A percentile compares a stretch with the other conserved stretches of the same genome.
These are phyloP conservation scores for Aspergillus aculeatinus DNA, from an alignment of 2,329 filamentous ascomycete genomes.

Conservation along the genomic window DNA sequence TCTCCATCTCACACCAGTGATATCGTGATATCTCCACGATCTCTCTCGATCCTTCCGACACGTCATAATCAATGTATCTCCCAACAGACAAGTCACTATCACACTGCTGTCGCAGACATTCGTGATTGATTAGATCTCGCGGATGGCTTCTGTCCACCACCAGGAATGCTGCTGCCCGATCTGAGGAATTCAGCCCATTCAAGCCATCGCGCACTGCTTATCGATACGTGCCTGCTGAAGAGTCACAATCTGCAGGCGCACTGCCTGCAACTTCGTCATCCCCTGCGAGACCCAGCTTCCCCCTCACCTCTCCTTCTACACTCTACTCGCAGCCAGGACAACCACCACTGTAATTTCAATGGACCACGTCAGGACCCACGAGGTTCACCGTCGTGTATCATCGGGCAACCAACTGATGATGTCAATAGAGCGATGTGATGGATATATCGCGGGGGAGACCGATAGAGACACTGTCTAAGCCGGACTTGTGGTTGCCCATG, in stretches of 20 bases:
- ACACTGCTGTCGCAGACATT: not conserved
- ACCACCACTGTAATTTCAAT: not conserved
- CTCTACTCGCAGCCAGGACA: slow-evolving; percentile 1
- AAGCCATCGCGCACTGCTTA: slow-evolving; percentile 4
- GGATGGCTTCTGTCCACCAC: not conserved
- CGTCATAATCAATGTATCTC: not conserved
- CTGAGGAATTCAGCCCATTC: not conserved
- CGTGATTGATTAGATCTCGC: slow-evolving; percentile 4
- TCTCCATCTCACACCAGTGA: not conserved
- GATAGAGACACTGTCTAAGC: not conserved
- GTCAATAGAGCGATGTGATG: not conserved
- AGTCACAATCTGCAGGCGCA: not conserved
- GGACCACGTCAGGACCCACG: slow-evolving; percentile 17
- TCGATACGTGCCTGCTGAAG: slow-evolving; percentile 1
- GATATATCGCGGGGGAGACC: not conserved
- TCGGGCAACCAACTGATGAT: slow-evolving; percentile 1
- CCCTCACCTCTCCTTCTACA: not conserved
- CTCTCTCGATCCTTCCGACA: not conserved
- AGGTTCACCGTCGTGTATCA: not conserved
- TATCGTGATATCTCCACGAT: not conserved
- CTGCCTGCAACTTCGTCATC: not conserved
- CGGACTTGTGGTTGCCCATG: not conserved
- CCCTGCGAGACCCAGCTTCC: not conserved
- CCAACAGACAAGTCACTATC: not conserved
- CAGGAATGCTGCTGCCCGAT: slow-evolving; percentile 9